These are phyloP conservation scores for Ophiostoma triangulosporum DNA, from an alignment of 2,329 filamentous ascomycete species.

Conservation along the genomic window DNA sequence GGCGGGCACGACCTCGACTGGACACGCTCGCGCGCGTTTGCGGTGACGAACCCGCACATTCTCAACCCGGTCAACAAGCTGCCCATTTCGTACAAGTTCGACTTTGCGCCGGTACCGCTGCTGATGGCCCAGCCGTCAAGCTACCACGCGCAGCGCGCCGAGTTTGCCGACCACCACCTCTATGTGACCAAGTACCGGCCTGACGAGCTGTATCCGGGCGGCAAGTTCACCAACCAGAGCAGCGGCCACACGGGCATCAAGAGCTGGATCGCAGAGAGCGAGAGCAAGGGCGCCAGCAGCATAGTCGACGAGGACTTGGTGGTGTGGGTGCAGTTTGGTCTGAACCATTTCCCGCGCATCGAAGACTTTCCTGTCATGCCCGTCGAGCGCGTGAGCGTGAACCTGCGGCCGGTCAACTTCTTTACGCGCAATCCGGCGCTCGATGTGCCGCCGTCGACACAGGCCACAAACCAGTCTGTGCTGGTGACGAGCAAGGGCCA, in stretches of 20 bases:
- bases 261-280: constrained; percentile 24
- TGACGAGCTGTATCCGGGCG: constrained; percentile 29
- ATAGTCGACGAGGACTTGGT: constrained; percentile 27
- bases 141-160: constrained; percentile 26
- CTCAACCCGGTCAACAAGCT: constrained; percentile 29
- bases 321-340: constrained; percentile 43
- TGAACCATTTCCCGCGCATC: constrained; percentile 50
- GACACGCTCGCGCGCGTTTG: constrained; percentile 33
- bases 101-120: constrained; percentile 31
- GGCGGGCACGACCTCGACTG: constrained; percentile 38
- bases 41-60: constrained; percentile 31
- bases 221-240: constrained; percentile 35
- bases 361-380: constrained; percentile 62
- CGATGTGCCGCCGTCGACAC: constrained; percentile 33
- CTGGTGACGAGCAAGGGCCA: not conserved
- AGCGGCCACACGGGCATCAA: constrained; percentile 24
- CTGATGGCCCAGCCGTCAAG: constrained; percentile 27
- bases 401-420: constrained; percentile 39
- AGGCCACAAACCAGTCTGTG: constrained; percentile 23
- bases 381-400: constrained; percentile 38
- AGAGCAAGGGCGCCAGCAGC: constrained; percentile 15
- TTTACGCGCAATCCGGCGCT: constrained; percentile 36
- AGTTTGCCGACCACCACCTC: constrained; percentile 30
- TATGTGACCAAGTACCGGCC: constrained; percentile 33
- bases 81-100: constrained; percentile 32